Percentiles rank a stretch among this genome's conserved stretches.
Conservation (phyloP, 495 filamentous ascomycete species). For the Hypomontagnella monticulosa region DNA sequence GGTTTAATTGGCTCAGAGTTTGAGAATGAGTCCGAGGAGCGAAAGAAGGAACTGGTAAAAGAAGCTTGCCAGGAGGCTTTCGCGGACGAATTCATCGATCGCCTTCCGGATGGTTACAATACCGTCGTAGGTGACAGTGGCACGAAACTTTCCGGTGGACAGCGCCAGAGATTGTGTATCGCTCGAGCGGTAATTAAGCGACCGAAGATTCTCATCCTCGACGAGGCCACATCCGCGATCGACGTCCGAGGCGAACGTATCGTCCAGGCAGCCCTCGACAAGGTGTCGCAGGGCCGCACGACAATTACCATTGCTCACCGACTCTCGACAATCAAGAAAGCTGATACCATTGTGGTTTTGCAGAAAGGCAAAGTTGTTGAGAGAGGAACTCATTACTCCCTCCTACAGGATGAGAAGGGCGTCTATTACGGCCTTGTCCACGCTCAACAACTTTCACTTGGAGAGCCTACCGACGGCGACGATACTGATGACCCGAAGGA, state of each 20-base stretch:
- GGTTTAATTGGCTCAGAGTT: conserved; percentile 68
- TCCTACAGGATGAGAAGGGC: conserved; percentile 67
- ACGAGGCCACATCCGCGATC: conserved; percentile 86
- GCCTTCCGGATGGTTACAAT: conserved; percentile 67
- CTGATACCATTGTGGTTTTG: conserved; percentile 75
- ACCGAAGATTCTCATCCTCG: conserved; percentile 81
- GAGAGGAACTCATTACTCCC: conserved; percentile 72
- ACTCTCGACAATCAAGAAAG: conserved; percentile 74
- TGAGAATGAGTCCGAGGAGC: conserved; percentile 61
- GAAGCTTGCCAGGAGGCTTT: conserved; percentile 67
- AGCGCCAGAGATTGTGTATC: conserved; percentile 75
- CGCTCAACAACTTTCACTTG: conserved; percentile 62
- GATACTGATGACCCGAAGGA: conserved; percentile 49
- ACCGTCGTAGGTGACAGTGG: conserved; percentile 62
- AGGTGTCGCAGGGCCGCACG: conserved; percentile 73
- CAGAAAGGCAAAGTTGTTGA: conserved; percentile 70
- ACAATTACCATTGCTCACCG: conserved; percentile 82
- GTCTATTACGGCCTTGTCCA: conserved; percentile 66
- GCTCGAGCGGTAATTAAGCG: conserved; percentile 76
- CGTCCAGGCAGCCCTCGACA: conserved; percentile 76
- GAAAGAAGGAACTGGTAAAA: conserved; percentile 63
- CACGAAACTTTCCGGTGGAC: conserved; percentile 63
- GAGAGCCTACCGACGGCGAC: conserved; percentile 34
- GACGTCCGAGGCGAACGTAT: conserved; percentile 75
- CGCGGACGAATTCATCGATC: conserved; percentile 67